Percentiles rank a stretch among this genome's conserved stretches.
These are phyloP conservation scores for Carpinus viminea DNA, from an alignment of 306 rosid genomes.

Conservation along the genomic window DNA sequence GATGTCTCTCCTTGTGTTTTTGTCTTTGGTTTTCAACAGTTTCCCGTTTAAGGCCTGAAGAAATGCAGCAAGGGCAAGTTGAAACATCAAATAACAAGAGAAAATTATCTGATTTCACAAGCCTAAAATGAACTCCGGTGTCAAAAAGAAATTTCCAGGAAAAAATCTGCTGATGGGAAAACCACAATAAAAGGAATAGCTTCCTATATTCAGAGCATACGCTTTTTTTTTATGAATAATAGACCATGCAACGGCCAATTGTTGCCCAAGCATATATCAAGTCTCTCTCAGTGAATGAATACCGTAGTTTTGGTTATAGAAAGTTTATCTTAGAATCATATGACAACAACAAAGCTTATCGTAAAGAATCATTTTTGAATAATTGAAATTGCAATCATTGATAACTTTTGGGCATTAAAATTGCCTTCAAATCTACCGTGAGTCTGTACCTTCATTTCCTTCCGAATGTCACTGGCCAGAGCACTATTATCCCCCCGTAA, in stretches of 20 bases:
- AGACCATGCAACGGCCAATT: neutral
- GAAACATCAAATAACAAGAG: conserved; percentile 17
- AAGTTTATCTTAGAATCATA: neutral
- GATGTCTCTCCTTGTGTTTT: conserved; percentile 76
- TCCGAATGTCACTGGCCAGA: conserved; percentile 97
- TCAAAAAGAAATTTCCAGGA: conserved; percentile 2
- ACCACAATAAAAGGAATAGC: neutral
- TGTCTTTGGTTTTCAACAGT: conserved; percentile 87
- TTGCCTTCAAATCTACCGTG: conserved; percentile 10
- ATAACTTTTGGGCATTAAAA: conserved; percentile 8
- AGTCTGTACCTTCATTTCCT: conserved; percentile 90
- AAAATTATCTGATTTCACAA: conserved; percentile 15
- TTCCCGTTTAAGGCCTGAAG: conserved; percentile 89
- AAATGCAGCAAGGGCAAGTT: conserved; percentile 16
- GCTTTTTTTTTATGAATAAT: neutral
- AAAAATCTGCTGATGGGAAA: neutral
- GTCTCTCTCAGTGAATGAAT: neutral
- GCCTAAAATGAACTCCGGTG: conserved; percentile 12
- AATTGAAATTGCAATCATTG: conserved; percentile 9
- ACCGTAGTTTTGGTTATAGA: neutral
- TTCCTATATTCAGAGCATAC: neutral
- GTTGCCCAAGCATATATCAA: conserved; percentile 8
- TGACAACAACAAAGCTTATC: neutral
- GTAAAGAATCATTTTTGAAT: conserved; percentile 9
- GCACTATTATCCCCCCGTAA: conserved; percentile 94